Evolutionary conservation across 2,329 filamentous ascomycete species (phyloP).

Genomic region (Apiospora arundinis): DNA sequence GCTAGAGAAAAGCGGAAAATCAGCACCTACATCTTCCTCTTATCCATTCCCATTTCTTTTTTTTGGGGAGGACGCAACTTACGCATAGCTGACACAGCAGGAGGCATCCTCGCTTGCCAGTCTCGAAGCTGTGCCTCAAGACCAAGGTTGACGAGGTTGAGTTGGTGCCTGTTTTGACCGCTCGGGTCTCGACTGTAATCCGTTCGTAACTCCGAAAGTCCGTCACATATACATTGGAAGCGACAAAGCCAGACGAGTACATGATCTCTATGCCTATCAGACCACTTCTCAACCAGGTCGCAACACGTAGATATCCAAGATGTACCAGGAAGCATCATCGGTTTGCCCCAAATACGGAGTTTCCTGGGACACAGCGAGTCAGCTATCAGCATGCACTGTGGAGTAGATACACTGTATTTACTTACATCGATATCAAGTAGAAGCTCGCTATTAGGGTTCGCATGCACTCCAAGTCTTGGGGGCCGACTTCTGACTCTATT

Average conservation of each 20-base stretch:
- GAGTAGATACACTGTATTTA: neutral
- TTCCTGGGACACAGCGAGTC: neutral
- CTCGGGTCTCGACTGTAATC: conserved; percentile 32
- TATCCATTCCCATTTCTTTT: neutral
- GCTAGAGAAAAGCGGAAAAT: conserved; percentile 30
- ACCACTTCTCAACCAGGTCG: conserved; percentile 48
- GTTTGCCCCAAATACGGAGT: neutral
- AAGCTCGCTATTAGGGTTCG: conserved; percentile 54
- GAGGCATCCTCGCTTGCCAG: conserved; percentile 45
- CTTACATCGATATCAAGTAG: conserved; percentile 51
- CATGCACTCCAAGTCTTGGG: conserved; percentile 48
- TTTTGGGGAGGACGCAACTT: conserved; percentile 25
- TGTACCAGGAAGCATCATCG: conserved; percentile 42
- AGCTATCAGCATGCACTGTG: neutral
- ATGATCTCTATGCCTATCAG: conserved; percentile 46
- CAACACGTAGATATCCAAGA: conserved; percentile 53
- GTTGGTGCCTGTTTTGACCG: conserved; percentile 47
- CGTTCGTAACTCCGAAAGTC: conserved; percentile 43
- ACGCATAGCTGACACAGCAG: conserved; percentile 39
- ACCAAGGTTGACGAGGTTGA: conserved; percentile 52
- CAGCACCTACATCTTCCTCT: neutral
- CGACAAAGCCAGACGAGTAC: conserved; percentile 52
- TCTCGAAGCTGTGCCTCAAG: conserved; percentile 55
- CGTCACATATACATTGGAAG: conserved; percentile 47
- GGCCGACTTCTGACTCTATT: conserved; percentile 5